Conservation (phyloP, 2,329 filamentous ascomycete species). For the Fusarium nygamai region DNA sequence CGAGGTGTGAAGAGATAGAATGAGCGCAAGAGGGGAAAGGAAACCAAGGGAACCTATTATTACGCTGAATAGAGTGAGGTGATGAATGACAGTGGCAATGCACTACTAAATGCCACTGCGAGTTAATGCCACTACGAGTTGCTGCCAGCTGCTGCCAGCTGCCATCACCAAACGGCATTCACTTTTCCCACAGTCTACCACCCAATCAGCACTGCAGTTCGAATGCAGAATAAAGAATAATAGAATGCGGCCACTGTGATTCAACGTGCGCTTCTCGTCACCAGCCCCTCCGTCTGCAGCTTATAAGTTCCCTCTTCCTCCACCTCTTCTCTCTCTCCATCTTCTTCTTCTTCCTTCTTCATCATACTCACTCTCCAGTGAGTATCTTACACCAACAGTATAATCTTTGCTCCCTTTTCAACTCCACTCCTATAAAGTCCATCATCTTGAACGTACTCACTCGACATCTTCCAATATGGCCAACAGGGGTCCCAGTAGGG, state of each 20-base stretch:
- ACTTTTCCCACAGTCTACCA: neutral
- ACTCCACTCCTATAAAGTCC: no score
- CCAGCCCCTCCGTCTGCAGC: neutral
- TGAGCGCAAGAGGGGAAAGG: neutral
- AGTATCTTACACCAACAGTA: no score
- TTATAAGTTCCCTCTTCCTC: slow-evolving; percentile 25
- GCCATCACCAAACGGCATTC: neutral
- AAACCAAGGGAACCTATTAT: neutral
- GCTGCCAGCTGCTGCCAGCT: neutral
- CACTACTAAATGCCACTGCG: neutral
- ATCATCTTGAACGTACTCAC: no score
- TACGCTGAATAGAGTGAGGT: no score
- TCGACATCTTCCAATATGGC: no score
- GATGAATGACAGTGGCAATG: neutral
- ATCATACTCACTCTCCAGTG: no score
- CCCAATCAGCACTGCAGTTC: neutral
- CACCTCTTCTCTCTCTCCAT: no score
- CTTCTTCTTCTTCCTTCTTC: neutral
- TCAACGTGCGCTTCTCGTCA: neutral
- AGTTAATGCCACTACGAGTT: no score
- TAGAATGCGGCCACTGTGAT: neutral
- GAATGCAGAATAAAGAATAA: neutral
- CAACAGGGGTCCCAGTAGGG: no score
- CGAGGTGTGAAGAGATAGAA: no score
- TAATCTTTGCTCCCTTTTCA: no score